Evolutionary conservation across 805 yeast genomes (phyloP).

Genomic region (Saccharomycopsis schoenii): DNA sequence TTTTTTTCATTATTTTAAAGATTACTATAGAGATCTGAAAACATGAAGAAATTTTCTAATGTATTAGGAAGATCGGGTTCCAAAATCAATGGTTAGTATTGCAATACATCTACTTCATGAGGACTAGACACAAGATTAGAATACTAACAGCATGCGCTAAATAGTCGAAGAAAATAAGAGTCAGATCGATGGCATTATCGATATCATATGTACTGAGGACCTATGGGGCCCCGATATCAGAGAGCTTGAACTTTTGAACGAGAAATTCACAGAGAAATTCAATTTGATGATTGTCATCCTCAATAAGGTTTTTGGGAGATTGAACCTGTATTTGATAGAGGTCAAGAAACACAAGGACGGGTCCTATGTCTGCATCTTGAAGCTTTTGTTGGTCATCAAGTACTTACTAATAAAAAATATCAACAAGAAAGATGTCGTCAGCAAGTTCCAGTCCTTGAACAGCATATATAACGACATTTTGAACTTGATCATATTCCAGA

Average conservation of each 20-base stretch:
- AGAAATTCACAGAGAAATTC: conserved; percentile 3
- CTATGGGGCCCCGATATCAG: conserved; percentile 7
- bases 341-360: neutral
- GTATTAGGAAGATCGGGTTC: neutral
- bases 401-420: conserved; percentile 9
- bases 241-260: conserved; percentile 1
- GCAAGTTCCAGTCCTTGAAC: conserved; percentile 5
- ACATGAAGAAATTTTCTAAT: neutral
- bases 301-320: conserved; percentile 3
- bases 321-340: neutral
- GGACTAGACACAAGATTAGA: neutral
- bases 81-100: neutral
- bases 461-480: conserved; percentile 8
- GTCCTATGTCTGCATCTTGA: conserved; percentile 5
- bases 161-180: conserved; percentile 16
- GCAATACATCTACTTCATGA: neutral
- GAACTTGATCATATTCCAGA: neutral
- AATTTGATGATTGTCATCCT: conserved; percentile 2
- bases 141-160: neutral
- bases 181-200: conserved; percentile 19
- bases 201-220: conserved; percentile 2
- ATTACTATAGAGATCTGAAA: neutral
- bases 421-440: neutral
- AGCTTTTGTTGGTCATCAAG: conserved; percentile 7
- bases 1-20: neutral